These are phyloP conservation scores for Gossypium longicalyx DNA, from an alignment of 345 rosid genomes.

Conservation along the genomic window DNA sequence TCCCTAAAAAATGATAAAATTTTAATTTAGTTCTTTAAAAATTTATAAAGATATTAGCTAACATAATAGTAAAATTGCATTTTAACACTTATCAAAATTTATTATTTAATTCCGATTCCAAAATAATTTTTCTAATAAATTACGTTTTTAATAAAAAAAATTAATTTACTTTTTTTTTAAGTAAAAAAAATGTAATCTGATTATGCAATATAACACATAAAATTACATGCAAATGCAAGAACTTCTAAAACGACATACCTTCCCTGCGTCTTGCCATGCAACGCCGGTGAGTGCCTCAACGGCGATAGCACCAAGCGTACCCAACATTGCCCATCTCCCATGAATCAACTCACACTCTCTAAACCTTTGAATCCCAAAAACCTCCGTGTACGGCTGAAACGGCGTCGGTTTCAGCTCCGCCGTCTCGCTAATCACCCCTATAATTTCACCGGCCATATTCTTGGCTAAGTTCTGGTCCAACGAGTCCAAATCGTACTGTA, in stretches of 20 bases:
- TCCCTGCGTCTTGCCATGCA: constrained; percentile 75
- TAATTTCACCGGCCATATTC: constrained; percentile 62
- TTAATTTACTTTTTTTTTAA: too few species aligned
- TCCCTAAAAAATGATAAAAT: too few species aligned
- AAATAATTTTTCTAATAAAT: too few species aligned
- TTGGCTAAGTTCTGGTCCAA: constrained; percentile 88
- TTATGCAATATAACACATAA: not conserved
- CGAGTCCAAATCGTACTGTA: constrained; percentile 72
- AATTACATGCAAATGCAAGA: not conserved
- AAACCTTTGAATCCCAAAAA: constrained; percentile 74
- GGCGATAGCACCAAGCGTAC: constrained; percentile 63
- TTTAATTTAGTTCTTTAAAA: too few species aligned
- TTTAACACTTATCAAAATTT: too few species aligned
- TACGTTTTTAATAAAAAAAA: too few species aligned
- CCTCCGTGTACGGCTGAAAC: constrained; percentile 86
- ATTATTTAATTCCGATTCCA: too few species aligned
- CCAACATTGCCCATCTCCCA: constrained; percentile 92
- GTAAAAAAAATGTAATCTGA: too few species aligned
- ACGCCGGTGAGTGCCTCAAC: constrained; percentile 69
- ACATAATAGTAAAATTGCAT: too few species aligned
- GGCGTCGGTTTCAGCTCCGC: constrained; percentile 67
- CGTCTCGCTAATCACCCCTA: constrained; percentile 46
- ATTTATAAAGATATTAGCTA: too few species aligned
- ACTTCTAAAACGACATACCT: constrained; percentile 31
- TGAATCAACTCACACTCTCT: constrained; percentile 89